These are phyloP conservation scores for Trichoderma gracile DNA, from an alignment of 2,329 filamentous ascomycete species.

Conservation along the genomic window DNA sequence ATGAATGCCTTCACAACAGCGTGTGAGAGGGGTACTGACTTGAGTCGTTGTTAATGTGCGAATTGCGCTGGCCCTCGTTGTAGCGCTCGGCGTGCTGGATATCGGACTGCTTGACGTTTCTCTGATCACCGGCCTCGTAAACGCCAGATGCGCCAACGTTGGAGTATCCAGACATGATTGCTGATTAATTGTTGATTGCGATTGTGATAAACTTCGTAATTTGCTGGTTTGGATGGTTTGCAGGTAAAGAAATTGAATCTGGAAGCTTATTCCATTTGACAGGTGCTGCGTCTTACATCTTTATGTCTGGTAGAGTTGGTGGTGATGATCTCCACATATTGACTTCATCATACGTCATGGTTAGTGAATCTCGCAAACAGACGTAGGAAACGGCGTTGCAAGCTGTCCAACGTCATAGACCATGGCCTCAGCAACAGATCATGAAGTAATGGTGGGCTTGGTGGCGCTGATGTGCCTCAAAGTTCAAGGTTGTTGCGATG, in stretches of 20 bases:
- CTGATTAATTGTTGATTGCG: background rate
- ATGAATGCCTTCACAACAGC: background rate
- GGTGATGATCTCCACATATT: constrained; percentile 10
- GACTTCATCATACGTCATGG: constrained; percentile 21
- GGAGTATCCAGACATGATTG: constrained; percentile 48
- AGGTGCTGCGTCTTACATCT: too few relatives aligned
- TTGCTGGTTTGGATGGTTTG: too few relatives aligned
- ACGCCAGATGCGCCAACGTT: constrained; percentile 65
- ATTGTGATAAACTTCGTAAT: background rate
- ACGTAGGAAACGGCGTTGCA: background rate
- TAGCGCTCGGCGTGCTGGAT: constrained; percentile 57
- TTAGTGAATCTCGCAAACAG: constrained; percentile 11
- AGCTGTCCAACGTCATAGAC: constrained; percentile 13
- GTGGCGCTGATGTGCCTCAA: too few relatives aligned
- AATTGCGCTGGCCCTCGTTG: constrained; percentile 70
- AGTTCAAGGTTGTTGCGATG: background rate
- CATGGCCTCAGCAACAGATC: background rate
- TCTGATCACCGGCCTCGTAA: constrained; percentile 79
- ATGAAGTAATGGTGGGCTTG: background rate
- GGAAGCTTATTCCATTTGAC: too few relatives aligned
- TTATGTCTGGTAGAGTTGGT: too few relatives aligned
- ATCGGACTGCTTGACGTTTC: constrained; percentile 59
- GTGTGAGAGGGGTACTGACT: constrained; percentile 54
- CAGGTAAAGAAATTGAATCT: too few relatives aligned
- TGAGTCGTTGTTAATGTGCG: constrained; percentile 68